Conservation (phyloP, 208 protist genomes). For the Leishmania mexicana region DNA sequence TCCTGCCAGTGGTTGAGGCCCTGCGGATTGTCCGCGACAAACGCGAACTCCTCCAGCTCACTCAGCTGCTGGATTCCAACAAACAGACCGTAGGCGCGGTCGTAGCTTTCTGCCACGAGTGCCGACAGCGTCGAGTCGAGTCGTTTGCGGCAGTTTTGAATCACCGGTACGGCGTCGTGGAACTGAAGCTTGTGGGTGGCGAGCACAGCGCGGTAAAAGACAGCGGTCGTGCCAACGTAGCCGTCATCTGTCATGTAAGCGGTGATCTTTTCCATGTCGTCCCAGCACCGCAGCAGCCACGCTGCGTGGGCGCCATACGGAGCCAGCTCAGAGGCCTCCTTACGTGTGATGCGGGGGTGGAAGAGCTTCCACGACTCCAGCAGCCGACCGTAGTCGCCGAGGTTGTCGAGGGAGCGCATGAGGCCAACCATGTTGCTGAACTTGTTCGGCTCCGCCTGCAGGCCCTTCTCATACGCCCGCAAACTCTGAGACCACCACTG, state of each 20-base stretch:
- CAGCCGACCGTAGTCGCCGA: slow-evolving; percentile 95
- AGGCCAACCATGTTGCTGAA: slow-evolving; percentile 93
- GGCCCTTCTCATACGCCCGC: slow-evolving; percentile 79
- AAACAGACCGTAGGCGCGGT: slow-evolving; percentile 97
- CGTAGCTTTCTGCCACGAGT: slow-evolving; percentile 98
- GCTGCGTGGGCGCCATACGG: slow-evolving; percentile 95
- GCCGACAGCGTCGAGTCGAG: slow-evolving; percentile 96
- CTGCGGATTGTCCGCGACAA: slow-evolving; percentile 73
- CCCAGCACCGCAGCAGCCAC: slow-evolving; percentile 95
- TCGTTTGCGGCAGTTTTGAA: slow-evolving; percentile 88
- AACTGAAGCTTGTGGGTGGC: slow-evolving; percentile 76
- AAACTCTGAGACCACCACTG: slow-evolving; percentile 98
- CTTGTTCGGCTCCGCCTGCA: slow-evolving; percentile 84
- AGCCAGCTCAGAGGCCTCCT: slow-evolving; percentile 88
- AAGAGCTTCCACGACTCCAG: slow-evolving; percentile 81
- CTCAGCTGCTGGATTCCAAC: slow-evolving; percentile 98
- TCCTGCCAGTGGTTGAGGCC: slow-evolving; percentile 80
- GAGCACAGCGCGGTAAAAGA: slow-evolving; percentile 94
- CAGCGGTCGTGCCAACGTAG: slow-evolving; percentile 86
- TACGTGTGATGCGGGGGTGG: slow-evolving; percentile 58
- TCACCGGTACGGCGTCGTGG: slow-evolving; percentile 89
- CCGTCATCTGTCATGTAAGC: slow-evolving; percentile 88
- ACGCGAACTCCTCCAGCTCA: slow-evolving; percentile 98
- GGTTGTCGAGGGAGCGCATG: slow-evolving; percentile 97
- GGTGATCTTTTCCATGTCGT: slow-evolving; percentile 93